Evolutionary conservation across 176 grass and related monocot genomes (phyloP).

Genomic region (Triticum urartu): DNA sequence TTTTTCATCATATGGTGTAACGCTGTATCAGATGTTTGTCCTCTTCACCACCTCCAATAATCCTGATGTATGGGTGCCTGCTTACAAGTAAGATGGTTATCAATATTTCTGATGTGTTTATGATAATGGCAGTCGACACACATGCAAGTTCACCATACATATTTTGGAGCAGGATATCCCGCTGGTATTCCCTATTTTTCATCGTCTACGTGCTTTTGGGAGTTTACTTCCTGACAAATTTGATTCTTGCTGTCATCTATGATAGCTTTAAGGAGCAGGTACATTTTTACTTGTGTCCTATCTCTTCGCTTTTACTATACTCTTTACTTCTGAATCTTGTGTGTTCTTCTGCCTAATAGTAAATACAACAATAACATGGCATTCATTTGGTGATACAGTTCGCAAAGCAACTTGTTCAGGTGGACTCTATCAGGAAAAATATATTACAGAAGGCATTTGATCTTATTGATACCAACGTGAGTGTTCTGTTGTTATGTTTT

Average conservation of each 20-base stretch:
- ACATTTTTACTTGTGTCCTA: neutral
- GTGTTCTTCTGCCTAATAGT: neutral
- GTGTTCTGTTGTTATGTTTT: constrained; percentile 40
- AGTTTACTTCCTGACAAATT: constrained; percentile 99
- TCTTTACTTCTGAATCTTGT: constrained; percentile 20
- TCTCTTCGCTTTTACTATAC: constrained; percentile 15
- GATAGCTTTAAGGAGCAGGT: constrained; percentile 99
- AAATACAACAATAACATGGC: constrained; percentile 26
- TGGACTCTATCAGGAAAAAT: constrained; percentile 72
- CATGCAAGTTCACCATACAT: constrained; percentile 20
- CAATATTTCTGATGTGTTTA: constrained; percentile 35
- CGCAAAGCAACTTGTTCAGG: constrained; percentile 77
- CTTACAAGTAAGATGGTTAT: constrained; percentile 80
- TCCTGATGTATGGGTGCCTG: constrained; percentile 98
- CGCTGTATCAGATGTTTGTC: constrained; percentile 97
- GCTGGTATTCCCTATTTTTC: constrained; percentile 89
- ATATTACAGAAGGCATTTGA: constrained; percentile 89
- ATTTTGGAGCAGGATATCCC: constrained; percentile 75
- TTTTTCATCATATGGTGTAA: constrained; percentile 75
- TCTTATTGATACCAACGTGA: constrained; percentile 78
- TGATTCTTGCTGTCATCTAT: constrained; percentile 98
- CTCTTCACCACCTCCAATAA: constrained; percentile 99
- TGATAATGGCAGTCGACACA: constrained; percentile 24
- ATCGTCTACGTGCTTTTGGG: constrained; percentile 86
- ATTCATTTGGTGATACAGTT: constrained; percentile 57